Base-by-base conservation (phyloP, 176 grass and related monocot genomes). In the Metroxylon sagu region DNA sequence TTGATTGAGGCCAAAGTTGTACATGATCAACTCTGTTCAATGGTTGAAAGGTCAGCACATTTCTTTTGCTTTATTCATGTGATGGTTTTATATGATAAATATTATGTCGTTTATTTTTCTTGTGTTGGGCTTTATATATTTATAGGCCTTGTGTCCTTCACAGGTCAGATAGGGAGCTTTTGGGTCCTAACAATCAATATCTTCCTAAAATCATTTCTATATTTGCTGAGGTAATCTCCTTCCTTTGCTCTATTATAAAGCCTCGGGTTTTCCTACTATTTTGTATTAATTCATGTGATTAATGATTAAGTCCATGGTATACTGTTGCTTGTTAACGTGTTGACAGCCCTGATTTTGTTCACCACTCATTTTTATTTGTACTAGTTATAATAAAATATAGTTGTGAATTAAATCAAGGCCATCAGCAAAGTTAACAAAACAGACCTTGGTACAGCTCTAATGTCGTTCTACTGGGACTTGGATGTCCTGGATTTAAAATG, bases 1-100 rank as follows among this genome's bases (percentile, higher is more conserved):
- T 85, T 92, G 71, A 86, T 98, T 59, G 94, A 98, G 71, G 94
- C 94, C 56, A 98, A 98, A 80, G 73, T 98, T 76, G 94, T 98
- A 16, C 94, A 98, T 25, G 82, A 89, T 61, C 88, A 86, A 26
- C 84, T 98, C 54, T 93, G 88, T 69, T 81, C 94, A 17, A 93
- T 98, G 94, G 85, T 93, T 26, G 94, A 98, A 68, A 98, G 94
- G 94, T 98, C 73, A 14, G 0, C 57, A 6, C 30, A 49, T 35
- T 10, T 17, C 16, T 17, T 16, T 16, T 43, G 1, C 35, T 43
- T 35, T 43, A 43, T 43, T 58, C 48, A 66, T 52, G n/a, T 53
- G 31, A 74, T 26, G n/a, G 51, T 6, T 15, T 10, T 77, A 23
- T 43, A 43, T 43, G 5, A 43, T 43, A 14, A 10, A 14, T 43